A percentile compares a stretch with the other conserved stretches of the same genome.
phyloP scores from a whole-genome alignment of 2,329 filamentous ascomycete genomes.

The Lecanosticta acicola region DNA sequence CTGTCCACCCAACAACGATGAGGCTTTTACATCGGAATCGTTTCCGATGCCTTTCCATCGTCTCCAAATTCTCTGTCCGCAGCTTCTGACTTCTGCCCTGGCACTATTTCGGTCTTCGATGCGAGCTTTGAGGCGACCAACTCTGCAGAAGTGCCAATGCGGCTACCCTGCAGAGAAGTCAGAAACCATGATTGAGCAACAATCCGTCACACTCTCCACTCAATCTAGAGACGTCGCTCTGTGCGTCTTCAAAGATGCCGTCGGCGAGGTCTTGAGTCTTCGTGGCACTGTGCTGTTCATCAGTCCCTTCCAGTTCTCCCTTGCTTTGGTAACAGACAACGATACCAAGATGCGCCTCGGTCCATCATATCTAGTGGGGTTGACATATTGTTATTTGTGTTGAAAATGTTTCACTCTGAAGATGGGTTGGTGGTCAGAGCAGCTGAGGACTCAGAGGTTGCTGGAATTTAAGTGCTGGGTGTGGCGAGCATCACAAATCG shows the following conservation, averaged over 20 bases:
- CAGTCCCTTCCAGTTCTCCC: neutral
- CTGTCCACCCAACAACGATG: neutral
- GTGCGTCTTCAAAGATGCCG: conserved; percentile 1
- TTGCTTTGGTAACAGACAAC: neutral
- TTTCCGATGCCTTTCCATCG: neutral
- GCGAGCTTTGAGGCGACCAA: neutral
- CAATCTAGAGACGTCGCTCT: conserved; percentile 1
- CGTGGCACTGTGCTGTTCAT: neutral
- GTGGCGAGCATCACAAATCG: neutral
- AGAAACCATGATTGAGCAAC: too few relatives aligned
- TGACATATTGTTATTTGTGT: neutral
- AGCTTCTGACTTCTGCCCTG: neutral
- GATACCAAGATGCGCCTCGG: conserved; percentile 1
- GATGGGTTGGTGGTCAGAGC: too few relatives aligned
- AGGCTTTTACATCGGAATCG: neutral
- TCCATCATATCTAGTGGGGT: neutral
- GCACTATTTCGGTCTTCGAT: neutral
- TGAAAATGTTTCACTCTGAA: neutral
- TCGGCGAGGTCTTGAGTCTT: conserved; percentile 4
- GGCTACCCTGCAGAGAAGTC: neutral
- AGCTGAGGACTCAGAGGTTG: too few relatives aligned
- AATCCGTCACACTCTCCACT: too few relatives aligned
- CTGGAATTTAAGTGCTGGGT: too few relatives aligned
- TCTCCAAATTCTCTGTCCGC: neutral
- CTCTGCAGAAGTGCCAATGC: neutral